Base-by-base conservation (phyloP, 1,284 basidiomycete genomes). In the Peniophora sp. region DNA sequence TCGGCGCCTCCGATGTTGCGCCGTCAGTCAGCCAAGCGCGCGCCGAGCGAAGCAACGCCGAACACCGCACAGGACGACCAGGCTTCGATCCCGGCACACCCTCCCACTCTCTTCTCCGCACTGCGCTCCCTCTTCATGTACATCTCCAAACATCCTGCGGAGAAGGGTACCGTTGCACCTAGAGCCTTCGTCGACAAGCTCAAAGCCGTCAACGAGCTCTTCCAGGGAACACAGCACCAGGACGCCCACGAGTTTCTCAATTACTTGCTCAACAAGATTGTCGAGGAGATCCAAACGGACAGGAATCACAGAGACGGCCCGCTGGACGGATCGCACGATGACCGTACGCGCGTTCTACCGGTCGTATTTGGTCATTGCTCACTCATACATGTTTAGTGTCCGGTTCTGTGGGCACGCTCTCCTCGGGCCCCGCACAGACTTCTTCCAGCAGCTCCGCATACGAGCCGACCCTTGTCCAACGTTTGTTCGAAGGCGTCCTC, bases 181-280 rank as follows among this genome's bases (percentile, higher is more conserved):
- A 81, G 85, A 54, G 89, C 89, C 24, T 90, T 97, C 67, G 85
- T 97, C 63, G 85, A 91, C 58, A 94, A 94, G 61, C 78, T 97
- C 59, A 90, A 89, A 65, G 82, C 90, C 62, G 74, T 92, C 62
- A 96, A 95, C 67, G 89, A 89, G 61, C 75, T 86, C 50, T 97
- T 94, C 66, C 80, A 89, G 50, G 85, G 83, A 36, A 86, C 85
- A 24, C 87, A 86, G 77, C 95, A 95, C 62, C 94, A 97, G 64
- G 95, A 97, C 65, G 94, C 94, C 1, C 94, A 97, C 66, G 96
- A 99, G 69, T 97, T 99, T 68, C 75, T 98, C 50, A 97, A 96
- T 65, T 97, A 89, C 70, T 71, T 97, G 27, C 74, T 99, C 54
- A 99, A 99, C 67, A 85, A 81, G 65, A 85, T 98, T 49, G 88